phyloP scores from a whole-genome alignment of 345 rosid genomes.

The Linum lewisii region DNA sequence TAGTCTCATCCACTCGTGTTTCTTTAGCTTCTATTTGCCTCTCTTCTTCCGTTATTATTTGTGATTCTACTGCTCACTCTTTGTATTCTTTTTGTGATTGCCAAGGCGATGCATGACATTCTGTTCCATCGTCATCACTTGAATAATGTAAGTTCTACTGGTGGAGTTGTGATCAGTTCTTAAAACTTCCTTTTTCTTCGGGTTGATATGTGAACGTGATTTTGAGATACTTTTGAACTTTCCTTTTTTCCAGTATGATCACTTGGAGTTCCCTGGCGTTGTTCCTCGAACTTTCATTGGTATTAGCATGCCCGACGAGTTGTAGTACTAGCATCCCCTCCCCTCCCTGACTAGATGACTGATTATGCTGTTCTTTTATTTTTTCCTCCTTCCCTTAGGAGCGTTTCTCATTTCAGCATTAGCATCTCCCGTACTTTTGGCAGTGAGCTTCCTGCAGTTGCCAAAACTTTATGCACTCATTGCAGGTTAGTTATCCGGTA shows the following conservation, averaged over 20 bases:
- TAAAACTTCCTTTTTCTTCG: not conserved
- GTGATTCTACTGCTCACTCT: not conserved
- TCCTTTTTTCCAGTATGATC: constrained; percentile 57
- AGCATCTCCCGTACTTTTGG: constrained; percentile 51
- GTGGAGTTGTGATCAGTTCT: not conserved
- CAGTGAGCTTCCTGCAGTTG: constrained; percentile 44
- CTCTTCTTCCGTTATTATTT: not conserved
- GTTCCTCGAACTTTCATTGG: constrained; percentile 96
- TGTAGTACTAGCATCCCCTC: not conserved
- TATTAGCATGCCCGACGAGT: constrained; percentile 3
- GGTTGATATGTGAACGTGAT: not conserved
- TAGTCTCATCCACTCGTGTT: constrained; percentile 2
- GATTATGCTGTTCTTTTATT: not conserved
- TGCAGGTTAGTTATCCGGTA: constrained; percentile 39
- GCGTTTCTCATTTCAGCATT: constrained; percentile 58
- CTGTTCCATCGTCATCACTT: constrained; percentile 61
- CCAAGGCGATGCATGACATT: constrained; percentile 89
- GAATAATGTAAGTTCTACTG: constrained; percentile 45
- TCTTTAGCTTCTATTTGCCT: not conserved
- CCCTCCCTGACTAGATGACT: not conserved
- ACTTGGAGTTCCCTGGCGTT: constrained; percentile 94
- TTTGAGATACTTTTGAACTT: not conserved
- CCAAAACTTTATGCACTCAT: constrained; percentile 65
- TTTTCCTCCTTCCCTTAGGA: constrained; percentile 27
- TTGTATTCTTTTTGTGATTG: not conserved